A percentile compares a stretch with the other conserved stretches of the same genome.
Conservation (phyloP, 2,329 filamentous ascomycete genomes). For the Sclerotiophoma versabilis region DNA sequence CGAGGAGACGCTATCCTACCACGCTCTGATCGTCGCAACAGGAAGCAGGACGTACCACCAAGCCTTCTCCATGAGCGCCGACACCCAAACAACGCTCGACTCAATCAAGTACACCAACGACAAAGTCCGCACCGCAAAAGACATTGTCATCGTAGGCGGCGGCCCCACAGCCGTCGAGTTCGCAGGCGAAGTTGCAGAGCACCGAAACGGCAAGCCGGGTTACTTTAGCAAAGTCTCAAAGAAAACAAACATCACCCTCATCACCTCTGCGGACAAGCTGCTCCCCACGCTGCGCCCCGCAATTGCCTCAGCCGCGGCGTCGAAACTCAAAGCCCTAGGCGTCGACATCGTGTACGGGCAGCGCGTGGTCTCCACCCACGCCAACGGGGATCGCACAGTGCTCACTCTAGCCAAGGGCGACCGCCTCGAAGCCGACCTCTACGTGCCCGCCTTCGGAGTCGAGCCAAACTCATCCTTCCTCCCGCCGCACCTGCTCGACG, state of each 20-base stretch:
- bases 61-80: conserved; percentile 53
- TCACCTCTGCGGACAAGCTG: conserved; percentile 51
- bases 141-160: conserved; percentile 58
- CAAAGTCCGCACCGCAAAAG: conserved; percentile 48
- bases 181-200: conserved; percentile 58
- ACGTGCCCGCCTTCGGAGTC: conserved; percentile 61
- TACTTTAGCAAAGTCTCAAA: conserved; percentile 43
- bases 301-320: conserved; percentile 54
- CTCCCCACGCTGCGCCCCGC: conserved; percentile 52
- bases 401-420: conserved; percentile 53
- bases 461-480: conserved; percentile 62
- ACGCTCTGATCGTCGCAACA: conserved; percentile 64
- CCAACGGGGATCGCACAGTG: conserved; percentile 51
- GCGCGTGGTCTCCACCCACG: conserved; percentile 35
- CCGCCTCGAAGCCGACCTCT: conserved; percentile 58
- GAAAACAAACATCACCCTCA: conserved; percentile 54
- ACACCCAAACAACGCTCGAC: conserved; percentile 28
- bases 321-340: conserved; percentile 55
- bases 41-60: conserved; percentile 58
- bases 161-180: conserved; percentile 59
- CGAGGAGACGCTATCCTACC: conserved; percentile 53
- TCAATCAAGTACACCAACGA: conserved; percentile 48
- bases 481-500: conserved; percentile 55
- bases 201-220: conserved; percentile 49
- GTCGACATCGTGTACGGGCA: conserved; percentile 55